Evolutionary conservation across 768 basidiomycete genomes (phyloP), one percentile per base, ranked within the genome.

Genomic region (Cystoderma amianthinum): DNA sequence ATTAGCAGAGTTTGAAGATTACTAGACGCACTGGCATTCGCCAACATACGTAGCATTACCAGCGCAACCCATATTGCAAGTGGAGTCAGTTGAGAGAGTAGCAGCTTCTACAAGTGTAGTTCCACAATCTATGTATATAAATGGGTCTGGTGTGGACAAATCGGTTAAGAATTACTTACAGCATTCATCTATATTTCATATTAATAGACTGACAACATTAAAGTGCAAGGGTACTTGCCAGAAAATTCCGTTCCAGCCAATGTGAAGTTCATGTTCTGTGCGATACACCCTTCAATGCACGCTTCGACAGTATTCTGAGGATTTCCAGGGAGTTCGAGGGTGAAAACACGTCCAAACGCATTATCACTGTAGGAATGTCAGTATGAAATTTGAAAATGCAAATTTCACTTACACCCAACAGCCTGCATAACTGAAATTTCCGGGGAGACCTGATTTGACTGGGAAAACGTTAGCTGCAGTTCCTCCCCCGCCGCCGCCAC

Each of bases 51-150:
- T 67, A 9, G 75, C 28, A 44, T 79, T 81, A 17, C 87, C 91
- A 13, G 71, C 71, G 46, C 91, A 94, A 0, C 67, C 69, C 82
- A 83, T 86, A 55, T 72, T 76, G 54, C 91, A 94, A 24, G 69
- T 69, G 2, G 63, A 57, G 1, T 72, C 70, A 1, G 64, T 46
- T 0, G 71, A 72, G 12, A 51, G 36, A 1, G 69, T 74, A 1
- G 84, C 86, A 7, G 81, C 82, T 21, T 74, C 68, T 10, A 79
- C 63, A 36, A 90, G 62, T 9, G 65, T 60, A 52, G 87, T 69
- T 2, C 85, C 86, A 48, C 90, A 93, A 61, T 79, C 83, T 85
- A 45, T 11, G 39, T 32, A 42, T 30, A 30, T 22, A 32, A 28
- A 2, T 21, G 24, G 42, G 23, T 28, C 35, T 17, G 39, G 20